Percentiles rank a stretch among this genome's conserved stretches.
phyloP scores from a whole-genome alignment of 139 green algal genomes.

The Klebsormidium nitens region DNA sequence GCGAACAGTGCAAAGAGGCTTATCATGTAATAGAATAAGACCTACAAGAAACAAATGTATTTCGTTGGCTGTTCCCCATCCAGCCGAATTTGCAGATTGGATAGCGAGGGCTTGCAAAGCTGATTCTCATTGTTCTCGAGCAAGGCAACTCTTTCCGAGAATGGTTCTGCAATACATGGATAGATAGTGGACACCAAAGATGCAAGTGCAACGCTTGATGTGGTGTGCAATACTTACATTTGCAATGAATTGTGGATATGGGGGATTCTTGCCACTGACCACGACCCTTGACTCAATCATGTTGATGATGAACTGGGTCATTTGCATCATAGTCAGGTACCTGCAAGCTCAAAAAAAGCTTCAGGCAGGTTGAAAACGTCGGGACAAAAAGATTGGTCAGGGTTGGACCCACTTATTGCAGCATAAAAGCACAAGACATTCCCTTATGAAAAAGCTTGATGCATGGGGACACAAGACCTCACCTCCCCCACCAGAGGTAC shows the following conservation, averaged over 20 bases:
- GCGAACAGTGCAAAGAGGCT: too few species aligned
- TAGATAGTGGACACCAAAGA: too few species aligned
- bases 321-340: slow-evolving; percentile 61
- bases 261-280: slow-evolving; percentile 1
- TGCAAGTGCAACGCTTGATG: too few species aligned
- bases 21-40: too few species aligned
- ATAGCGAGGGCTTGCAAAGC: too few species aligned
- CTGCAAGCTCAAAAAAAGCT: slow-evolving; percentile 9
- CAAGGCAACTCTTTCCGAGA: too few species aligned
- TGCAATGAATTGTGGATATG: slow-evolving; percentile 16
- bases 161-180: too few species aligned
- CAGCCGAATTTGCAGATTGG: too few species aligned
- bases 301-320: slow-evolving; percentile 49
- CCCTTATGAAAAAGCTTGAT: neutral
- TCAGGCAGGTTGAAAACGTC: neutral
- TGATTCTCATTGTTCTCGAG: too few species aligned
- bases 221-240: slow-evolving; percentile 22
- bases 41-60: too few species aligned
- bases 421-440: neutral
- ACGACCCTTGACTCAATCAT: slow-evolving; percentile 52
- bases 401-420: neutral
- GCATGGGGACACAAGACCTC: neutral
- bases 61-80: too few species aligned
- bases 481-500: slow-evolving; percentile 68
- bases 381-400: neutral